Evolutionary conservation across 2,329 filamentous ascomycete species (phyloP), one percentile per base, ranked within the genome.

Genomic region (Neopestalotiopsis sp.): DNA sequence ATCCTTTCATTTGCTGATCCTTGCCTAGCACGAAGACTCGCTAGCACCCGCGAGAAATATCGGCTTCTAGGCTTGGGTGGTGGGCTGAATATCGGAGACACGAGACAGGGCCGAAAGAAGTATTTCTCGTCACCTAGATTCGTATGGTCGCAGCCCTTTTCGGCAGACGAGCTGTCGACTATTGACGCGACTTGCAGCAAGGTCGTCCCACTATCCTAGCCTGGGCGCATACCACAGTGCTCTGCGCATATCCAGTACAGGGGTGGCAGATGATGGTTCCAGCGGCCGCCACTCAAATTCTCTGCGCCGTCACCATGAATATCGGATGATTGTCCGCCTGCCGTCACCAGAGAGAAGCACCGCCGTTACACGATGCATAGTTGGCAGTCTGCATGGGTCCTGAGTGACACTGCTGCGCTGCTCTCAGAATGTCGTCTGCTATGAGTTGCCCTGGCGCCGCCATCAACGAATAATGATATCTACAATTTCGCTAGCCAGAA

Each of bases 101-200:
- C 45, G 45, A 52, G 45, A 24, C 45, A 24, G 45, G 45, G 45
- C 45, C 45, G 45, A 52, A 52, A n/a, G 20, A 52, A 52, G 45
- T 9, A 17, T 52, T 9, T 9, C 17, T 52, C 45, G n/a, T 52
- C n/a, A n/a, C 7, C 45, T 52, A 52, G 45, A 52, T 52, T 38
- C 45, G 45, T 52, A 52, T 52, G 45, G 45, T 52, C 17, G 45
- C 45, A 52, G n/a, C 45, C 45, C 45, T 52, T 52, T 52, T 52
- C 45, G 45, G 45, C 45, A 52, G 45, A 52, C 45, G 45, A 52
- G 45, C 45, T 52, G 45, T 52, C 45, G 20, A 52, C 45, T 52
- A 52, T 52, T 52, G 45, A 52, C 20, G 20, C 45, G 45, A 52
- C 45, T 52, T 52, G 45, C 45, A 52, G 17, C 45, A 52, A 38